Base-by-base conservation (phyloP, 495 filamentous ascomycete genomes). In the Pseudomonodictys pantanalensis region DNA sequence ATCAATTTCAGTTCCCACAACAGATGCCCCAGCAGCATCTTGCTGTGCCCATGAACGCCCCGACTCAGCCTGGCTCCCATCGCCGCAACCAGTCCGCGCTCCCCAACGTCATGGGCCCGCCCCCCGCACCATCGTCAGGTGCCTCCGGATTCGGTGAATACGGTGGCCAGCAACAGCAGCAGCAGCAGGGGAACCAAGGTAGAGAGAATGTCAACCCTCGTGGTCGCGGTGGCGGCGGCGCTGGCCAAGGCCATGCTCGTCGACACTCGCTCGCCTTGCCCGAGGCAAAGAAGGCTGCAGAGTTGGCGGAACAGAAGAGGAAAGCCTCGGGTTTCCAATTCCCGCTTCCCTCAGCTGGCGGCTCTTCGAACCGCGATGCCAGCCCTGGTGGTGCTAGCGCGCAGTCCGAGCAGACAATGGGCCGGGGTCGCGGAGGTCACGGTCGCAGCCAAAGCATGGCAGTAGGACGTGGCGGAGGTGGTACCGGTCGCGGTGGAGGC, bases 61-160 rank as follows among this genome's bases (percentile, higher is more conserved):
- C 89, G n/a, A 84, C 83, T 35, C 80, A 89, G 71, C 82, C 89
- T 69, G 78, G 88, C 58, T 86, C 92, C 66, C 93, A 98, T 78
- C 91, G 93, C 71, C 92, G 93, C 74, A 97, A 97, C 78, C 92
- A 96, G 73, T 97, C 93, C 69, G 95, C 93, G 67, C 81, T 97
- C 62, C 91, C 93, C 22, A 92, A 92, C 56, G 89, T 98, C 80
- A 87, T 95, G 86, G 93, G 90, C 20, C 90, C 95, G 38, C 95
- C 95, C 39, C 92, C 93, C 25, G 93, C 95, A 58, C 95, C 95
- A 22, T 98, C 93, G n/a, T 91, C 92, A 26, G 93, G 93, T 25
- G 85, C 92, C 32, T 90, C 93, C 28, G 92, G 93, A 17, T 96
- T 93, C 77, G 84, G 87, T 57, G 90, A 91, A 60, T 91, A 88